These are phyloP conservation scores for Helichrysum umbraculigerum DNA, from an alignment of 129 eudicot genomes.

Conservation along the genomic window DNA sequence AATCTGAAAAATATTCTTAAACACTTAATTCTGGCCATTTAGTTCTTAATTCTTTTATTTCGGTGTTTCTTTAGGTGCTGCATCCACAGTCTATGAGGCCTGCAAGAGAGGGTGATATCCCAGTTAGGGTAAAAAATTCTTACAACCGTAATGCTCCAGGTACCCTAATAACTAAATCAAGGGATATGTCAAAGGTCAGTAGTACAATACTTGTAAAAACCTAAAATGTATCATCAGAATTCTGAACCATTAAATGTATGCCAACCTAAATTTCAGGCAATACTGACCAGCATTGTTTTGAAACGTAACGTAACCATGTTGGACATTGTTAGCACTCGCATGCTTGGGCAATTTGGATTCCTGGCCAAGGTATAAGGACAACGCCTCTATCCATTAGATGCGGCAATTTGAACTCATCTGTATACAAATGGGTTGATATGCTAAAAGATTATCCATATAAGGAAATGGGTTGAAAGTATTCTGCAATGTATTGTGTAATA, in stretches of 20 bases:
- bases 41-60: not conserved
- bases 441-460: not conserved
- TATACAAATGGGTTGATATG: not conserved
- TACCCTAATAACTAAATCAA: constrained; percentile 75
- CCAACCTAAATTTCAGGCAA: constrained; percentile 47
- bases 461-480: not conserved
- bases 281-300: constrained; percentile 88
- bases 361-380: constrained; percentile 66
- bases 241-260: not conserved
- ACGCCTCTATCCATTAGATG: not conserved
- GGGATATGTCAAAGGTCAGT: constrained; percentile 88
- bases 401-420: not conserved
- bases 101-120: constrained; percentile 93
- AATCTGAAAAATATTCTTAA: not conserved
- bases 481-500: not conserved
- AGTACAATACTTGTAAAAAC: not conserved
- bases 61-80: constrained; percentile 55
- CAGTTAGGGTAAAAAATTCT: constrained; percentile 95
- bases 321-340: constrained; percentile 88
- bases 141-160: constrained; percentile 97
- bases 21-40: constrained; percentile 4
- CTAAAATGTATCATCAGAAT: not conserved
- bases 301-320: constrained; percentile 90
- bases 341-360: constrained; percentile 97
- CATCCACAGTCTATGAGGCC: constrained; percentile 99